Evolutionary conservation across 768 basidiomycete species (phyloP).

Genomic region (Vararia minispora): DNA sequence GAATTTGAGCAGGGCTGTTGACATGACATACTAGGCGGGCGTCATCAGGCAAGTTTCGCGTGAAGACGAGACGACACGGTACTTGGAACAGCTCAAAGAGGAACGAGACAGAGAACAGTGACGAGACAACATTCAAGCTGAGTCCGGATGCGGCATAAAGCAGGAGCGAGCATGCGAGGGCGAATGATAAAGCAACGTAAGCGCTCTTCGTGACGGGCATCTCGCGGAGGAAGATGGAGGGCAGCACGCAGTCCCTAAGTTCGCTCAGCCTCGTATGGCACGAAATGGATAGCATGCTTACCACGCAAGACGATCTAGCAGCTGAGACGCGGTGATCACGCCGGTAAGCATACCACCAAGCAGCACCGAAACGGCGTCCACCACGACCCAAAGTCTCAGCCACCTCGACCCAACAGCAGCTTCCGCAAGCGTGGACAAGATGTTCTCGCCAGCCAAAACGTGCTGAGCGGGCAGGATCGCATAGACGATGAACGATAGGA

Average conservation of each 20-base stretch:
- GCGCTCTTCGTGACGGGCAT: constrained; percentile 10
- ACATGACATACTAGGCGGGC: constrained; percentile 8
- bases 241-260: constrained; percentile 10
- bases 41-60: not conserved
- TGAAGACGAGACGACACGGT: too few relatives aligned
- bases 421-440: constrained; percentile 11
- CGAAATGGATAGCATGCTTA: not conserved
- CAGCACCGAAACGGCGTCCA: constrained; percentile 12
- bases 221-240: constrained; percentile 9
- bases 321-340: constrained; percentile 7
- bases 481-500: constrained; percentile 9
- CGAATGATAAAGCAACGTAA: constrained; percentile 7
- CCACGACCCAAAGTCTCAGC: constrained; percentile 10
- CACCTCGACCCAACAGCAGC: constrained; percentile 10
- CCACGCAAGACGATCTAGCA: constrained; percentile 12
- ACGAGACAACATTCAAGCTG: constrained; percentile 12
- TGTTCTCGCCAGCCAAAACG: constrained; percentile 7
- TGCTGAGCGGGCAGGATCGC: constrained; percentile 7
- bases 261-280: too few relatives aligned
- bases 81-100: constrained; percentile 12
- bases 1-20: constrained; percentile 10
- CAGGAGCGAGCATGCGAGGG: constrained; percentile 9
- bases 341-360: constrained; percentile 13
- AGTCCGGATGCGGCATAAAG: constrained; percentile 13
- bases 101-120: constrained; percentile 13